Percentiles rank a stretch among this genome's conserved stretches.
Evolutionary conservation across 148 eudicot genomes (phyloP).

Genomic region (Chenopodium album): DNA sequence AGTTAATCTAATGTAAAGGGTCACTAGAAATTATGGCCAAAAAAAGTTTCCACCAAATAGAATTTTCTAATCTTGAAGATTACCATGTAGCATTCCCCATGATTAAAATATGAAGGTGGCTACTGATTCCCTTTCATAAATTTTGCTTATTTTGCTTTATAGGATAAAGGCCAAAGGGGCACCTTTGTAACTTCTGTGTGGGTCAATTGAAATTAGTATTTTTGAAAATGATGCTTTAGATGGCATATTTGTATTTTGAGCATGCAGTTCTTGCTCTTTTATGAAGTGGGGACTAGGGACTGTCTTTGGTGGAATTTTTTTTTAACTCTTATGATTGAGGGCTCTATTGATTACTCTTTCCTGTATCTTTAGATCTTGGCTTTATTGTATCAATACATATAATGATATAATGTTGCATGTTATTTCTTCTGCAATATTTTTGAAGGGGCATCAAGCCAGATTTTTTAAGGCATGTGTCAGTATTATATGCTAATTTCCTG

Average conservation of each 20-base stretch:
- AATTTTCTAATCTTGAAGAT: no score
- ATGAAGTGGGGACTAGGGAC: background rate
- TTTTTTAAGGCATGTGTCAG: conserved; percentile 2
- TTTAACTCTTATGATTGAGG: conserved; percentile 2
- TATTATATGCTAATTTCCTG: conserved; percentile 22
- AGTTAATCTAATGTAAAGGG: no score
- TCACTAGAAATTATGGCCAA: no score
- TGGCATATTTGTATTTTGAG: background rate
- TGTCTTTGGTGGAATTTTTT: background rate
- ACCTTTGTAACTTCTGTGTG: background rate
- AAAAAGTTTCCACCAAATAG: no score
- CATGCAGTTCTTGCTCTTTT: background rate
- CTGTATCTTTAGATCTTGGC: background rate
- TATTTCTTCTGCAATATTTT: background rate
- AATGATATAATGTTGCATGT: background rate
- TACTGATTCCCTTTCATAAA: background rate
- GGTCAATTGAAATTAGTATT: background rate
- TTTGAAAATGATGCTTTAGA: background rate
- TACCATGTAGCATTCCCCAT: no score
- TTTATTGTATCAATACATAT: background rate
- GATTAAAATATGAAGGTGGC: background rate
- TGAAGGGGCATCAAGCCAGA: conserved; percentile 7
- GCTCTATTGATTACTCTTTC: background rate
- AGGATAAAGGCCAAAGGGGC: background rate
- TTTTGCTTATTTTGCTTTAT: background rate